Conservation (phyloP, 83 land plant species). For the Diphasiastrum complanatum region DNA sequence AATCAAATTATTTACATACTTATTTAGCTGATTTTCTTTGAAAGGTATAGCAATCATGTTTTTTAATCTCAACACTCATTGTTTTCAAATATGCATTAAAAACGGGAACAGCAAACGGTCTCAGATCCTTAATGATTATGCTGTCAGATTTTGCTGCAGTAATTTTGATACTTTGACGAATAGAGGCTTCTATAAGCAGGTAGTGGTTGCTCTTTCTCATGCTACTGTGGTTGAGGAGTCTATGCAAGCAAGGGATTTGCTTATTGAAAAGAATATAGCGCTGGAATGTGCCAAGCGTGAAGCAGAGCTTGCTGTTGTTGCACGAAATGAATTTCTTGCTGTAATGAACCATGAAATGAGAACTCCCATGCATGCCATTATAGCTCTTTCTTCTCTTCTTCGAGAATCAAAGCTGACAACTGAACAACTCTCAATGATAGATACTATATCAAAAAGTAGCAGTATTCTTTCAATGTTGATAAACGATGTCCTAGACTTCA, state of each 20-base stretch:
- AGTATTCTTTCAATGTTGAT: conserved; percentile 58
- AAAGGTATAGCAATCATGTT: too few relatives aligned
- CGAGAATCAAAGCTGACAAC: conserved; percentile 45
- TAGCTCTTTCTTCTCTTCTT: conserved; percentile 60
- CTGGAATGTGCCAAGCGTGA: conserved; percentile 52
- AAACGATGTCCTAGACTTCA: conserved; percentile 65
- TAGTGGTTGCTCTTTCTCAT: conserved; percentile 96
- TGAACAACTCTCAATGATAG: conserved; percentile 56
- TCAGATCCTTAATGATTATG: too few relatives aligned
- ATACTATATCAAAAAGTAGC: conserved; percentile 59
- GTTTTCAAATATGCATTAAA: too few relatives aligned
- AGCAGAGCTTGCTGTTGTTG: conserved; percentile 74
- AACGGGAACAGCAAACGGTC: too few relatives aligned
- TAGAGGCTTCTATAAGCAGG: too few relatives aligned
- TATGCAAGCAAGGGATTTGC: conserved; percentile 54
- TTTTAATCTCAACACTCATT: too few relatives aligned
- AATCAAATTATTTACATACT: too few relatives aligned
- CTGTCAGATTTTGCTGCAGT: too few relatives aligned
- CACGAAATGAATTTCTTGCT: conserved; percentile 70
- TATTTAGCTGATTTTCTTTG: too few relatives aligned
- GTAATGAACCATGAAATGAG: conserved; percentile 89
- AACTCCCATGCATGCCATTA: conserved; percentile 72
- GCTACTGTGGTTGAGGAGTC: conserved; percentile 91
- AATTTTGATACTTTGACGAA: too few relatives aligned
- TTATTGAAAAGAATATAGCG: conserved; percentile 64